Conservation (phyloP, 2,329 filamentous ascomycete genomes). For the Hirsutella minnesotensis region DNA sequence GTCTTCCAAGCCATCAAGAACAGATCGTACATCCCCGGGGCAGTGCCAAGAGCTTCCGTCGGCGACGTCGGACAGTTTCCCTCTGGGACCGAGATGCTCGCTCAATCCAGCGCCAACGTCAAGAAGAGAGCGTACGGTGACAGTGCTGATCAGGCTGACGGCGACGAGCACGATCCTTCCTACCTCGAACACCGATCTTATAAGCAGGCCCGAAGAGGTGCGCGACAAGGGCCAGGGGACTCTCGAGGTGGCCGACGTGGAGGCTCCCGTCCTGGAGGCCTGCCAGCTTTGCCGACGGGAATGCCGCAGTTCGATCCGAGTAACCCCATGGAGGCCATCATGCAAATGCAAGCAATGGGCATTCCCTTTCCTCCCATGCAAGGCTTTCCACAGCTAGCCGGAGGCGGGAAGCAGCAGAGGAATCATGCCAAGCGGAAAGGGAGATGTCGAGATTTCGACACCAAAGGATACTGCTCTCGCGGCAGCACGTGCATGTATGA, state of each 20-base stretch:
- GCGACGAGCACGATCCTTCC: slow-evolving; percentile 12
- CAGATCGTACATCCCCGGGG: slow-evolving; percentile 48
- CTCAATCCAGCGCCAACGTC: background rate
- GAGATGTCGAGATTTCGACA: slow-evolving; percentile 60
- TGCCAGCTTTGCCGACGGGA: slow-evolving; percentile 8
- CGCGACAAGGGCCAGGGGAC: slow-evolving; percentile 16
- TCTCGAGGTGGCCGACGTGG: slow-evolving; percentile 8
- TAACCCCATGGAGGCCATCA: slow-evolving; percentile 48
- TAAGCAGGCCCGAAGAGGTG: slow-evolving; percentile 50
- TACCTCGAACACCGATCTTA: slow-evolving; percentile 28
- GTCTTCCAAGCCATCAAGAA: slow-evolving; percentile 54
- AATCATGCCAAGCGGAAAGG: slow-evolving; percentile 24
- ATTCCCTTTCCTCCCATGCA: slow-evolving; percentile 28
- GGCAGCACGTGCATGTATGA: slow-evolving; percentile 58
- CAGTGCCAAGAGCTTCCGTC: slow-evolving; percentile 21
- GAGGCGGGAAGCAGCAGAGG: slow-evolving; percentile 10
- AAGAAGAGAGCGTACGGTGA: slow-evolving; percentile 24
- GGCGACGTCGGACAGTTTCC: background rate
- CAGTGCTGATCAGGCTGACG: slow-evolving; percentile 8
- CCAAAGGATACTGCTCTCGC: slow-evolving; percentile 58
- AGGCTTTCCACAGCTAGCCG: slow-evolving; percentile 19
- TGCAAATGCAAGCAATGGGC: slow-evolving; percentile 49
- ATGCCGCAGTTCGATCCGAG: slow-evolving; percentile 43
- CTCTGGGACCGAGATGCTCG: slow-evolving; percentile 20
- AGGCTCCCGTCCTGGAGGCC: slow-evolving; percentile 2